Base-by-base conservation (phyloP, 257 asterid genomes). In the Nyctanthes arbortristis region DNA sequence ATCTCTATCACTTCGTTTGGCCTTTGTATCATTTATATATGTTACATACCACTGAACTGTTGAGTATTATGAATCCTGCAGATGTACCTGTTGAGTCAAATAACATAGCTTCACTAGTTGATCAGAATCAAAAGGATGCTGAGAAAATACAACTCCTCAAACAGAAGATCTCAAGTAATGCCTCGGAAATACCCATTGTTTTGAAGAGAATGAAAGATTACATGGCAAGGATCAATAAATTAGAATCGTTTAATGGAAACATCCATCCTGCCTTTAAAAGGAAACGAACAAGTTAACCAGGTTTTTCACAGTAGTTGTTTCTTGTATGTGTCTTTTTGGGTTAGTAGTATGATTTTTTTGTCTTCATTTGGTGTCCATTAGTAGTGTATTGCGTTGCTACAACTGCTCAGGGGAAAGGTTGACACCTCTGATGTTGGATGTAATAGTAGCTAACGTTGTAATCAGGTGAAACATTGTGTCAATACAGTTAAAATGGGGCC, bases 201-300 rank as follows among this genome's bases (percentile, higher is more conserved):
- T 72, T 73, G 63, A 77, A 68, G 75, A 83, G 77, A 71, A 75
- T 83, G 85, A 80, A 78, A 64, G 84, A 80, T n/a, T 77, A 73
- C 60, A 75, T 77, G 77, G 45, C 39, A n/a, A 67, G 65, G 69
- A 75, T 80, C 40, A 79, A 77, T 62, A 66, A 77, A 54, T 57
- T 75, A n/a, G 77, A 73, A 29, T 70, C 81, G 0, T 31, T 12
- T 33, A 61, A 75, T 4, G 63, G 54, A 58, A 25, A 73, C 67
- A 78, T 80, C 73, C 82, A 74, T 67, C 82, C 74, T 4, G 79
- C 72, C 63, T 84, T 84, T 58, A 76, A 80, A 80, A 78, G 82
- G 73, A 80, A 52, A 52, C 59, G 30, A 52, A 52, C 59, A 52
- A 52, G 30, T 52, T 24, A 30, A 52, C 59, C 14, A 20, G 6